These are phyloP conservation scores for Lepidopterella palustris DNA, from an alignment of 495 filamentous ascomycete genomes.

Conservation along the genomic window DNA sequence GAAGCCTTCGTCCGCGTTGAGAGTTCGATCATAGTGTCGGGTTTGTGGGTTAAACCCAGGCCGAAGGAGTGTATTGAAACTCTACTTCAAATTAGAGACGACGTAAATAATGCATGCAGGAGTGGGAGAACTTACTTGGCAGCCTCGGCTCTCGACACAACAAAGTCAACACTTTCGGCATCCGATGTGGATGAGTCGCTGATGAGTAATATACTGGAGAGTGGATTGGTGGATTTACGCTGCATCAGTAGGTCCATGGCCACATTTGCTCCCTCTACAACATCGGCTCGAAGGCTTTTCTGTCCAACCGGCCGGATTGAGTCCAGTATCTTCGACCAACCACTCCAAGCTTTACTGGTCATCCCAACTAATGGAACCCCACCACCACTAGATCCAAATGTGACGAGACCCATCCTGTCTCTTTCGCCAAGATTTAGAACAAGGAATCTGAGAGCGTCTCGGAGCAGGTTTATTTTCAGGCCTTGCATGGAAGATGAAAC, in stretches of 20 bases:
- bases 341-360: constrained; percentile 88
- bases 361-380: constrained; percentile 96
- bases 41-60: constrained; percentile 93
- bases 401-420: constrained; percentile 95
- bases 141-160: constrained; percentile 94
- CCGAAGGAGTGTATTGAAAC: constrained; percentile 97
- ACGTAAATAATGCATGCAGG: constrained; percentile 28
- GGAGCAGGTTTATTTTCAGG: constrained; percentile 89
- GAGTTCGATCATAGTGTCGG: constrained; percentile 96
- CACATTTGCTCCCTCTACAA: constrained; percentile 96
- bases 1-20: constrained; percentile 94
- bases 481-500: constrained; percentile 99
- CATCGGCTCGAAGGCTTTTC: constrained; percentile 93
- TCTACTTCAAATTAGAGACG: constrained; percentile 40
- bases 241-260: constrained; percentile 99
- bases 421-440: constrained; percentile 86
- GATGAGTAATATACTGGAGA: constrained; percentile 94
- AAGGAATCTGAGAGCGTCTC: constrained; percentile 91
- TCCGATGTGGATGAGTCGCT: constrained; percentile 99
- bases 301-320: constrained; percentile 92
- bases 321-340: constrained; percentile 80
- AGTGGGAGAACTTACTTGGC: constrained; percentile 65
- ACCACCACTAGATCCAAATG: constrained; percentile 90
- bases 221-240: constrained; percentile 89
- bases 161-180: constrained; percentile 93